A percentile compares a stretch with the other conserved stretches of the same genome.
phyloP scores from a whole-genome alignment of 2,329 filamentous ascomycete species.

The Volutella citrinella region DNA sequence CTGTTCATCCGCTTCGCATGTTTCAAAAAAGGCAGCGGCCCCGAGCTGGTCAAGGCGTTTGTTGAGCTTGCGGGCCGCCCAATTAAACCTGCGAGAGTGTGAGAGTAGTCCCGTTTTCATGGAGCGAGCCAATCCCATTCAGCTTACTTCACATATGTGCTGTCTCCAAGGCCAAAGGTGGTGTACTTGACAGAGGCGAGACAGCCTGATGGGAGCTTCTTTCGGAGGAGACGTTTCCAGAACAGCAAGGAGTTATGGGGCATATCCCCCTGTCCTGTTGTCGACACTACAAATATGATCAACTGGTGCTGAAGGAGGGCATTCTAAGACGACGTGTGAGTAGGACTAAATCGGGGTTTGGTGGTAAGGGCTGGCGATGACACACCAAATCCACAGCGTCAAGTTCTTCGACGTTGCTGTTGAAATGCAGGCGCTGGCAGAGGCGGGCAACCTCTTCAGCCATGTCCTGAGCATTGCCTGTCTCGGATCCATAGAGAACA shows the following conservation, averaged over 20 bases:
- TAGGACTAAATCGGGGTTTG: neutral
- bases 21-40: conserved; percentile 69
- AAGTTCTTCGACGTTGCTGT: conserved; percentile 72
- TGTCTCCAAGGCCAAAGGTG: conserved; percentile 90
- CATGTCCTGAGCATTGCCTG: conserved; percentile 88
- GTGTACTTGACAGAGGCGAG: conserved; percentile 70
- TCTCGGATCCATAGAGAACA: conserved; percentile 91
- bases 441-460: conserved; percentile 78
- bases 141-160: conserved; percentile 82
- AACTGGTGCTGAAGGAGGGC: conserved; percentile 51
- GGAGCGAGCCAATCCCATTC: neutral
- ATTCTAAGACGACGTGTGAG: conserved; percentile 38
- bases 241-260: conserved; percentile 78
- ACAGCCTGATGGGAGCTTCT: conserved; percentile 69
- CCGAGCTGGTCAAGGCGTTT: conserved; percentile 83
- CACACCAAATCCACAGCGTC: conserved; percentile 73
- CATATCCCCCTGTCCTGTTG: conserved; percentile 91
- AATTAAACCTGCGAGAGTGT: conserved; percentile 69
- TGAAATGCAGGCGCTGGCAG: conserved; percentile 75
- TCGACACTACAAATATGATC: conserved; percentile 81
- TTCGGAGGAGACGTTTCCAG: conserved; percentile 81
- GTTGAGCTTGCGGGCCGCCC: conserved; percentile 83
- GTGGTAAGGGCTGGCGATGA: conserved; percentile 17
- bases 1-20: conserved; percentile 89
- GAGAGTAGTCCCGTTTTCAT: neutral